Evolutionary conservation across 1,284 basidiomycete genomes (phyloP).

Genomic region (Heterobasidion annosum): DNA sequence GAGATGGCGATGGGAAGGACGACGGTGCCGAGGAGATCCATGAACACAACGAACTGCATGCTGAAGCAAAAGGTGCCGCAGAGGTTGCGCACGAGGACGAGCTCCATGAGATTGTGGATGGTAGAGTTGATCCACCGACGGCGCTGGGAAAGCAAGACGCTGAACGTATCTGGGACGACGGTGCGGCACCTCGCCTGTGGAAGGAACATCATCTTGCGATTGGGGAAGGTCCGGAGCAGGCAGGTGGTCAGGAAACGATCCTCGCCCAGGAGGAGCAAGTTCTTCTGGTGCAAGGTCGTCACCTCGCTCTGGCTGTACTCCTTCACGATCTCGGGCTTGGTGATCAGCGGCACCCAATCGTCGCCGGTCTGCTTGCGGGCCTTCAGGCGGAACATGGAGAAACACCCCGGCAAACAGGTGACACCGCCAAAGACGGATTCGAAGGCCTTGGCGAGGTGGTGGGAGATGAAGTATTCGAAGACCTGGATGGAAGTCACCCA

Average conservation of each 20-base stretch:
- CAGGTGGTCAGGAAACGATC: slow-evolving; percentile 98
- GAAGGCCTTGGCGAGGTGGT: slow-evolving; percentile 97
- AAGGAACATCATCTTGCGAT: slow-evolving; percentile 98
- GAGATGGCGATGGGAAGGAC: slow-evolving; percentile 92
- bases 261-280: slow-evolving; percentile 92
- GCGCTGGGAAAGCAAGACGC: slow-evolving; percentile 89
- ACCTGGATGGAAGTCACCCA: slow-evolving; percentile 99
- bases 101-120: slow-evolving; percentile 98
- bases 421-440: slow-evolving; percentile 99
- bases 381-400: slow-evolving; percentile 99
- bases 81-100: slow-evolving; percentile 92
- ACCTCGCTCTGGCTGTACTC: slow-evolving; percentile 96
- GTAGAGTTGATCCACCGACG: slow-evolving; percentile 99
- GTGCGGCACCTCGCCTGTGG: slow-evolving; percentile 95
- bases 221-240: slow-evolving; percentile 93
- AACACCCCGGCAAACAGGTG: slow-evolving; percentile 97
- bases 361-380: slow-evolving; percentile 81
- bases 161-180: slow-evolving; percentile 93
- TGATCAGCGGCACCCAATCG: slow-evolving; percentile 96
- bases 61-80: slow-evolving; percentile 96
- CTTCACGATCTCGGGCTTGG: slow-evolving; percentile 95
- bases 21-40: slow-evolving; percentile 95
- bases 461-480: slow-evolving; percentile 98
- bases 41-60: slow-evolving; percentile 98
- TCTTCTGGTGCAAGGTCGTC: slow-evolving; percentile 96